Percentiles rank a stretch among this genome's conserved stretches.
Conservation (phyloP, 768 basidiomycete species). For the Rhizopogon sp. region DNA sequence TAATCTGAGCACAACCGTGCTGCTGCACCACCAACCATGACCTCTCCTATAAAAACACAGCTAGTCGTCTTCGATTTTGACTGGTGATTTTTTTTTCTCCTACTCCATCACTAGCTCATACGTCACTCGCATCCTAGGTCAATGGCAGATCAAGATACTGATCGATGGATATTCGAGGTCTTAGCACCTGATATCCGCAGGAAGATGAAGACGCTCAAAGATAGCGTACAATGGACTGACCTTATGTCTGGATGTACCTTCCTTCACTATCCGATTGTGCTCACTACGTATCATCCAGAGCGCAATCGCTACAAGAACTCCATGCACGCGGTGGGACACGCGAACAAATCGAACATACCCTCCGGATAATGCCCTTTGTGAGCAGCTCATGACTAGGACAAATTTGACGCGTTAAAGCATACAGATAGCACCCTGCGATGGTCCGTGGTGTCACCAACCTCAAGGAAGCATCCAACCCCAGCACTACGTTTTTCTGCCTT, state of each 20-base stretch:
- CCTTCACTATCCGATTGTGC: background rate
- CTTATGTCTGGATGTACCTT: conserved; percentile 62
- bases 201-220: conserved; percentile 66
- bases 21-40: conserved; percentile 10
- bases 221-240: conserved; percentile 84
- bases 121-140: conserved; percentile 46
- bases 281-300: conserved; percentile 33
- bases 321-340: conserved; percentile 64
- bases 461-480: conserved; percentile 57
- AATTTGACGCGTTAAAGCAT: background rate
- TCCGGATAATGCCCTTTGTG: conserved; percentile 85
- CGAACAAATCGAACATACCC: conserved; percentile 71
- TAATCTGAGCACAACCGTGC: no score
- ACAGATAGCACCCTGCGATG: conserved; percentile 90
- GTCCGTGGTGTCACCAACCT: conserved; percentile 77
- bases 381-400: conserved; percentile 19
- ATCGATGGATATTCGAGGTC: conserved; percentile 90
- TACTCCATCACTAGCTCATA: background rate
- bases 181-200: conserved; percentile 80
- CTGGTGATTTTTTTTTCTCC: conserved; percentile 49
- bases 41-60: conserved; percentile 41
- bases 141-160: conserved; percentile 92
- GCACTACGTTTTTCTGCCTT: conserved; percentile 79
- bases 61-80: conserved; percentile 96
- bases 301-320: conserved; percentile 66